Evolutionary conservation across 2,329 filamentous ascomycete species (phyloP).

Genomic region (Torrubiella hemipterigena): DNA sequence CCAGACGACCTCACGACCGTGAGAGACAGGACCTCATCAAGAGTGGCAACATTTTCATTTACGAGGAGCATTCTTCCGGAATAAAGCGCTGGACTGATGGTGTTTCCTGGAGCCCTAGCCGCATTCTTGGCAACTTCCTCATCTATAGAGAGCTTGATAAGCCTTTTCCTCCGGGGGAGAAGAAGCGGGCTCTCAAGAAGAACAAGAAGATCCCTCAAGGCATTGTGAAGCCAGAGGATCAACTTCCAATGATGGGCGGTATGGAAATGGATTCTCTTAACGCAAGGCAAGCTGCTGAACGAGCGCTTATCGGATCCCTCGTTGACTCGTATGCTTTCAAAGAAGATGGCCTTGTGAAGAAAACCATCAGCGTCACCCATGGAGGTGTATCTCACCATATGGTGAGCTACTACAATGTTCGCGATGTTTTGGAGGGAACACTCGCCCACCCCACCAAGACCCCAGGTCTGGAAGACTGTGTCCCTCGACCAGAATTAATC

Average conservation of each 20-base stretch:
- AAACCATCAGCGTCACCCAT: slow-evolving; percentile 74
- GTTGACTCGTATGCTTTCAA: slow-evolving; percentile 90
- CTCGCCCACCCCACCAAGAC: slow-evolving; percentile 48
- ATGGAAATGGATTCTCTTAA: slow-evolving; percentile 8
- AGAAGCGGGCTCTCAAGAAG: slow-evolving; percentile 72
- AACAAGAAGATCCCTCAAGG: slow-evolving; percentile 30
- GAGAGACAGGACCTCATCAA: slow-evolving; percentile 67
- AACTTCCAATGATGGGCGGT: no score
- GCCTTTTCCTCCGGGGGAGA: slow-evolving; percentile 69
- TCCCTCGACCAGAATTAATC: slow-evolving; percentile 45
- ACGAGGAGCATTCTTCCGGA: slow-evolving; percentile 79
- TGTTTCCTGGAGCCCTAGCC: slow-evolving; percentile 79
- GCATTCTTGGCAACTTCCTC: slow-evolving; percentile 74
- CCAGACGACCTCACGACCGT: slow-evolving; percentile 74
- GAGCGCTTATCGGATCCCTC: slow-evolving; percentile 61
- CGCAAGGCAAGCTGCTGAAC: slow-evolving; percentile 17
- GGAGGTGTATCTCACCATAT: slow-evolving; percentile 70
- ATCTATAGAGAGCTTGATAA: slow-evolving; percentile 74
- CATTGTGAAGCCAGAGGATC: slow-evolving; percentile 22
- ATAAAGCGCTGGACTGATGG: slow-evolving; percentile 95
- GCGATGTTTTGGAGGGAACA: slow-evolving; percentile 57
- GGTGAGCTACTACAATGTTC: slow-evolving; percentile 77
- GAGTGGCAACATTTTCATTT: slow-evolving; percentile 82
- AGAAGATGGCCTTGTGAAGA: slow-evolving; percentile 72
- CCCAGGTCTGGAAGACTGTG: slow-evolving; percentile 21